These are phyloP conservation scores for Ottelia alismoides DNA, from an alignment of 106 monocot genomes.

Conservation along the genomic window DNA sequence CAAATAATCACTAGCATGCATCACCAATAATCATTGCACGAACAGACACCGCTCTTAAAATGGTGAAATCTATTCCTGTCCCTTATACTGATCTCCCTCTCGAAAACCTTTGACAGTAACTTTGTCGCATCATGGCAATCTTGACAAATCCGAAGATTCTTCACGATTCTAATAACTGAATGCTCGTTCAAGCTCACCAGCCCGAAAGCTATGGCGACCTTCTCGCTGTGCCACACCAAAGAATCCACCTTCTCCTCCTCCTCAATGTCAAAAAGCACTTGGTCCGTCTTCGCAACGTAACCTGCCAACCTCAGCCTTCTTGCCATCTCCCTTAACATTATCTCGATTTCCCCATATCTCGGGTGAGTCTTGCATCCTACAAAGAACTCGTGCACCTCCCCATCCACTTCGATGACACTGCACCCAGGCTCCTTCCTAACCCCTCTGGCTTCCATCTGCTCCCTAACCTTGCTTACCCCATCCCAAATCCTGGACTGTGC, in stretches of 20 bases:
- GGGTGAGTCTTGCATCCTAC: constrained; percentile 21
- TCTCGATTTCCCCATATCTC: constrained; percentile 34
- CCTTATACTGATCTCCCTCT: constrained; percentile 48
- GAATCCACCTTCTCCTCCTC: constrained; percentile 41
- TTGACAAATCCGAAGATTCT: constrained; percentile 65
- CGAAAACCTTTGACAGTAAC: constrained; percentile 45
- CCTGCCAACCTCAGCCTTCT: constrained; percentile 34
- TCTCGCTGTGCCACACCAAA: constrained; percentile 59
- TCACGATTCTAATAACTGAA: constrained; percentile 46
- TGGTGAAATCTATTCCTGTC: constrained; percentile 73
- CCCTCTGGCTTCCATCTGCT: constrained; percentile 20
- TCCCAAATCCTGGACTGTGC: constrained; percentile 34
- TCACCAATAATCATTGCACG: constrained; percentile 86
- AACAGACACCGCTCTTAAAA: constrained; percentile 55
- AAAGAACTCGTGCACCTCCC: constrained; percentile 54
- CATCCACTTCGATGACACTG: constrained; percentile 39
- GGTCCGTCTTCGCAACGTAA: constrained; percentile 25
- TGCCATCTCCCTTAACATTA: constrained; percentile 45
- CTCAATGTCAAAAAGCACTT: constrained; percentile 29
- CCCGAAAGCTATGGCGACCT: constrained; percentile 74
- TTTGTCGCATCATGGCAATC: constrained; percentile 72
- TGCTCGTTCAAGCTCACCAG: constrained; percentile 30
- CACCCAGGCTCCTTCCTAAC: constrained; percentile 50
- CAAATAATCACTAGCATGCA: too few species aligned
- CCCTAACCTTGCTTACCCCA: constrained; percentile 17